Conservation (phyloP, 768 basidiomycete genomes). For the Hemileccinum impolitum region DNA sequence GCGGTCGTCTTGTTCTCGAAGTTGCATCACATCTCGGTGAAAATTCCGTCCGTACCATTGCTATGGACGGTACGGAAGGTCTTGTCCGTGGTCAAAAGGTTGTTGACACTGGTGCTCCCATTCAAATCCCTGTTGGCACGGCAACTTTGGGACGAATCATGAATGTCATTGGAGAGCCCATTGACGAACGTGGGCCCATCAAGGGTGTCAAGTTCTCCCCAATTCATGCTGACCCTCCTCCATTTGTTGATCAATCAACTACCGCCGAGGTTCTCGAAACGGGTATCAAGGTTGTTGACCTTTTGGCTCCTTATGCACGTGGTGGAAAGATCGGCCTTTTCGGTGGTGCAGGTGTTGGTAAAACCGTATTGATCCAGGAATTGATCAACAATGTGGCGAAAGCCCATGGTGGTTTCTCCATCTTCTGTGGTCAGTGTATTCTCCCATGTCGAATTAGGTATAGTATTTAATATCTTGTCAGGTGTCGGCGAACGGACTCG, state of each 20-base stretch:
- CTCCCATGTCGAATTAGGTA: not conserved
- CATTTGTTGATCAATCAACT: conserved; percentile 98
- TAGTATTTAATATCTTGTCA: conserved; percentile 28
- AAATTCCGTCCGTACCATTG: conserved; percentile 99
- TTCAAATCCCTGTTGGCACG: conserved; percentile 93
- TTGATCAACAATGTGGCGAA: conserved; percentile 99
- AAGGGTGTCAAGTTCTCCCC: conserved; percentile 88
- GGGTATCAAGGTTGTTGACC: conserved; percentile 99
- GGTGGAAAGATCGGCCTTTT: conserved; percentile 99
- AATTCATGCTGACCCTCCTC: conserved; percentile 96
- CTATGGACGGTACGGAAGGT: conserved; percentile 99
- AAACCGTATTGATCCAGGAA: conserved; percentile 99
- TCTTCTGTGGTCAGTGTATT: conserved; percentile 79
- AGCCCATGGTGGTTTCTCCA: conserved; percentile 99
- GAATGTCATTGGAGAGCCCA: conserved; percentile 99
- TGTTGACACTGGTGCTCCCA: conserved; percentile 94
- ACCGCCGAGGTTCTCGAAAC: conserved; percentile 99
- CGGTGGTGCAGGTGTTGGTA: conserved; percentile 99
- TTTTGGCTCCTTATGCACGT: conserved; percentile 99
- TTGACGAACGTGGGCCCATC: conserved; percentile 99
- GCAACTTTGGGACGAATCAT: conserved; percentile 98
- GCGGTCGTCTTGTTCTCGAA: conserved; percentile 97
- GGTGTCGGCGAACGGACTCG: conserved; percentile 99
- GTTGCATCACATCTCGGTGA: conserved; percentile 98
- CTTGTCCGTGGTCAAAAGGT: conserved; percentile 98